phyloP scores from a whole-genome alignment of 371 early-diverging fungal genomes.

The Nematocida sp. region DNA sequence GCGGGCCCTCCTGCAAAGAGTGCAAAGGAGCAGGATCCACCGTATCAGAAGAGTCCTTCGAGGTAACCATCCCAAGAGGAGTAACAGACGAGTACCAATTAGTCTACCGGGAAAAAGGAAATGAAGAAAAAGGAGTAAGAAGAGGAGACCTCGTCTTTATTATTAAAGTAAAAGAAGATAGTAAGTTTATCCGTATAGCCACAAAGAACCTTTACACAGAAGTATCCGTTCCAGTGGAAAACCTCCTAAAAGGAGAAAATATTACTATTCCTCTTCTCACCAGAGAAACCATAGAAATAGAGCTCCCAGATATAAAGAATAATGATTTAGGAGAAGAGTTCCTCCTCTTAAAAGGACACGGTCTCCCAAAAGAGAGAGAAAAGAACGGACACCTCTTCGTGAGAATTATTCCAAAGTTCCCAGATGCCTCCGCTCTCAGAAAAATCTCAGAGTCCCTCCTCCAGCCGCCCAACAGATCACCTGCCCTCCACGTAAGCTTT shows the following conservation, averaged over 20 bases:
- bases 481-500: too few relatives aligned
- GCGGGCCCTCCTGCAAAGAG: conserved; percentile 57
- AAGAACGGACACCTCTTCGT: conserved; percentile 21
- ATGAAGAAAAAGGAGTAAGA: conserved; percentile 49
- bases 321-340: conserved; percentile 37
- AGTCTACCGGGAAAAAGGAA: conserved; percentile 56
- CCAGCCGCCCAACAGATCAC: background rate
- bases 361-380: conserved; percentile 1
- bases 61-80: conserved; percentile 59
- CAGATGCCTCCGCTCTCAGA: background rate
- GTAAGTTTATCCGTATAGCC: conserved; percentile 42
- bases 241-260: conserved; percentile 5
- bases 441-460: background rate
- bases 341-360: conserved; percentile 12
- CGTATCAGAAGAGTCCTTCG: conserved; percentile 37
- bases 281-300: background rate
- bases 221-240: conserved; percentile 3
- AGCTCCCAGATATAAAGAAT: background rate
- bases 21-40: conserved; percentile 61
- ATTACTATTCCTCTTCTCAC: background rate
- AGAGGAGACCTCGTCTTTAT: conserved; percentile 63
- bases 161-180: conserved; percentile 50
- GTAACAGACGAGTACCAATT: conserved; percentile 48
- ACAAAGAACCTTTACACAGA: conserved; percentile 21
- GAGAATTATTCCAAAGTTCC: conserved; percentile 21